Base-by-base conservation (phyloP, 805 yeast genomes). In the Wickerhamiella nectarea region DNA sequence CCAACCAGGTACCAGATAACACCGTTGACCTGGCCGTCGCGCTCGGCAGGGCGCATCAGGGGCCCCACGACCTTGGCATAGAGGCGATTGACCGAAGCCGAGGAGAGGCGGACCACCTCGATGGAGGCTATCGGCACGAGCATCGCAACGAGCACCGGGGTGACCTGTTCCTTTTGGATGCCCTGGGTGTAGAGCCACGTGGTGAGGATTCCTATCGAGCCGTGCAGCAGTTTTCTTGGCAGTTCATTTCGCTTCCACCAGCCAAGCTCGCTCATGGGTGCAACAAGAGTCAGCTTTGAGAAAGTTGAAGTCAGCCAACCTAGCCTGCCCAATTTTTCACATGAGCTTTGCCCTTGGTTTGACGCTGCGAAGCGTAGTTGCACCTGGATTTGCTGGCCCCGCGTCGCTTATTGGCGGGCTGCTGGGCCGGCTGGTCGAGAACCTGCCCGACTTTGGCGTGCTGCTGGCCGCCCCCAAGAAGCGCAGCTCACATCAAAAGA, bases 1-100 rank as follows among this genome's bases (percentile, higher is more conserved):
- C 98, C 98, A 1, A 81, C 66, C 31, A 86, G 64, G 59, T 85
- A 91, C 81, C 86, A 91, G 41, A 85, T 70, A 8, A 80, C 86
- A 7, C 98, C 98, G 58, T 91, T 91, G 54, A 72, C 76, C 11
- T 69, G 58, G 25, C 60, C 53, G 47, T 76, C 63, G 31, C 80
- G 71, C 60, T 91, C 98, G 43, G 70, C 70, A 50, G 83, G 85
- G 52, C 98, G 74, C 80, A 91, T 85, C 42, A 91, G 62, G 40
- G 80, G 77, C 47, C 95, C 94, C 43, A 82, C 76, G 6, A 64
- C 63, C 34, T 70, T 68, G 57, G 86, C 78, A 48, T 89, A 80
- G 8, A 69, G 52, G 41, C 67, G 63, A 61, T 91, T 89, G 58
- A 86, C 70, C n/a, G 62, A 57, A 1, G 73, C 71, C 54, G 68